Evolutionary conservation across 2,329 filamentous ascomycete species (phyloP).

Genomic region (Waltergamsia citrina): DNA sequence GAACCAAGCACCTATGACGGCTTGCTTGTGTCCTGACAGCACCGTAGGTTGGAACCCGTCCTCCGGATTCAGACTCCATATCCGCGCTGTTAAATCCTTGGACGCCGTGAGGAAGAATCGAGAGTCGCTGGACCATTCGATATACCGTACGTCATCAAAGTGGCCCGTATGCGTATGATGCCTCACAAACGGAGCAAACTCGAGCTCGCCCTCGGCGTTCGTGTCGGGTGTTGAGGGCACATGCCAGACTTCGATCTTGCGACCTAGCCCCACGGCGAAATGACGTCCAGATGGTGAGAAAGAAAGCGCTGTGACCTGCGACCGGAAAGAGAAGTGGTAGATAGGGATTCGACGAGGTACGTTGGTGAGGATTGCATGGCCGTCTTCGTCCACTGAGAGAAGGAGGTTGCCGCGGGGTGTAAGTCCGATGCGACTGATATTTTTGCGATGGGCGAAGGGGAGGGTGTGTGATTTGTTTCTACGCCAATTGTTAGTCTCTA

Average conservation of each 20-base stretch:
- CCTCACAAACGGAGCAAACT: constrained; percentile 89
- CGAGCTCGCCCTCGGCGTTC: constrained; percentile 69
- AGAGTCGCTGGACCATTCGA: constrained; percentile 95
- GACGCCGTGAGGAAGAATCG: constrained; percentile 89
- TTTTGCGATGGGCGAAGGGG: constrained; percentile 86
- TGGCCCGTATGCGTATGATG: constrained; percentile 82
- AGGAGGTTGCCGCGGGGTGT: constrained; percentile 87
- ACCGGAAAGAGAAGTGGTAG: constrained; percentile 92
- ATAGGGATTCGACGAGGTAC: constrained; percentile 76
- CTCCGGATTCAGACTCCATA: constrained; percentile 88
- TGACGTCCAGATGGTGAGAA: constrained; percentile 88
- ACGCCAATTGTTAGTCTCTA: constrained; percentile 20
- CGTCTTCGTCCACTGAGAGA: constrained; percentile 88
- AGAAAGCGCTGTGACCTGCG: constrained; percentile 69
- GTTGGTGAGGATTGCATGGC: constrained; percentile 87
- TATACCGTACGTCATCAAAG: constrained; percentile 75
- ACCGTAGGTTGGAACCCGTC: constrained; percentile 86
- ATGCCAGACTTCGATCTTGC: constrained; percentile 91
- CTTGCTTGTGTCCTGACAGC: constrained; percentile 82
- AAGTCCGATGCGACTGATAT: constrained; percentile 80
- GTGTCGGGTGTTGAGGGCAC: constrained; percentile 84
- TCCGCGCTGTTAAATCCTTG: constrained; percentile 82
- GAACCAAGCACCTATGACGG: constrained; percentile 92
- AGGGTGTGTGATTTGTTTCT: constrained; percentile 85
- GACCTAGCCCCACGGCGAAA: constrained; percentile 81